Conservation (phyloP, 768 basidiomycete genomes). For the Leccinum olivaceopallidum region DNA sequence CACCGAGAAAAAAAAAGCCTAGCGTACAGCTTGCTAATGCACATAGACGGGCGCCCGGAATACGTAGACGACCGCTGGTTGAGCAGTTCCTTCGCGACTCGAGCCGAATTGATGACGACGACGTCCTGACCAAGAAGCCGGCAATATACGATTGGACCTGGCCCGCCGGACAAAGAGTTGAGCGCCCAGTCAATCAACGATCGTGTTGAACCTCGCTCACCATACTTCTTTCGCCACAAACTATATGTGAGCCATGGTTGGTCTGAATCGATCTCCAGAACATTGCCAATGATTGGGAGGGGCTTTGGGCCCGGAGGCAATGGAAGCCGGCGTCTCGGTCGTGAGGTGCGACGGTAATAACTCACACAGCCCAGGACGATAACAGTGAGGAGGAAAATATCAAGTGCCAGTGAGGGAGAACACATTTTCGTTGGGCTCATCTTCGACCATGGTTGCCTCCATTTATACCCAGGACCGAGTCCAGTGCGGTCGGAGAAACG, state of each 20-base stretch:
- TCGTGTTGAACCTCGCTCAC: slow-evolving; percentile 7
- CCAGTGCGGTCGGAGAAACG: slow-evolving; percentile 7
- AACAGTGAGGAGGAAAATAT: slow-evolving; percentile 11
- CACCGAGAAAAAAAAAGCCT: not conserved
- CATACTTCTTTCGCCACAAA: slow-evolving; percentile 31
- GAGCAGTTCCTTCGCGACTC: slow-evolving; percentile 28
- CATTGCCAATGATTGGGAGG: slow-evolving; percentile 26
- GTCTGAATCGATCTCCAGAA: slow-evolving; percentile 23
- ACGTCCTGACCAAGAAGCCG: slow-evolving; percentile 27
- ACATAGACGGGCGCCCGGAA: slow-evolving; percentile 28
- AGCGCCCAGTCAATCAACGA: not conserved
- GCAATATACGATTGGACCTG: slow-evolving; percentile 32
- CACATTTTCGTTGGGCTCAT: slow-evolving; percentile 15
- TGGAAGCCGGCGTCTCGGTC: slow-evolving; percentile 8
- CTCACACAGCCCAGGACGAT: slow-evolving; percentile 14
- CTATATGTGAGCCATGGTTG: slow-evolving; percentile 31
- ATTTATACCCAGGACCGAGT: slow-evolving; percentile 17
- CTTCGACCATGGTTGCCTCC: not conserved
- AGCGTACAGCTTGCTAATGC: slow-evolving; percentile 25
- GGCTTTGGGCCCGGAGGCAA: slow-evolving; percentile 27
- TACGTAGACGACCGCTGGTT: slow-evolving; percentile 32
- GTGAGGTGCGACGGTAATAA: slow-evolving; percentile 7
- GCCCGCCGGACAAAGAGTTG: not conserved
- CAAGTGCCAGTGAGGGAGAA: slow-evolving; percentile 1
- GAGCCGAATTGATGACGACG: slow-evolving; percentile 29